phyloP scores from a whole-genome alignment of 169 alveolate species.

The Eimeria tenella region DNA sequence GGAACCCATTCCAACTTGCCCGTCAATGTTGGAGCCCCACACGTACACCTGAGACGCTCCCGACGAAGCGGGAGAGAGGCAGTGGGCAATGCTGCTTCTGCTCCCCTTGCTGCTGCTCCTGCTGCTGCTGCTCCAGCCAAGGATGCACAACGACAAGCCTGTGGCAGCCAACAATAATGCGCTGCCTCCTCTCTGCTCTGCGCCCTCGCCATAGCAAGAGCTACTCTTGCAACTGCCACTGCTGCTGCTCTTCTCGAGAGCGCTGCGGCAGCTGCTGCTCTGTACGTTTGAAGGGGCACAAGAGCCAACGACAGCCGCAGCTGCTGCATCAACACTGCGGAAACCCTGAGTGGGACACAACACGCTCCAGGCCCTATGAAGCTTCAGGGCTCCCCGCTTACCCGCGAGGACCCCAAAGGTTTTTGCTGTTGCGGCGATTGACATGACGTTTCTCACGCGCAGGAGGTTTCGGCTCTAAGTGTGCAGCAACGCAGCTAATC shows the following conservation, averaged over 20 bases:
- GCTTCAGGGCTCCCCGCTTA: not conserved
- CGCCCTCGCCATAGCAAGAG: not conserved
- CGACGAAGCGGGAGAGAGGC: not conserved
- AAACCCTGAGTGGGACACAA: no score
- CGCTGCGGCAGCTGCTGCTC: not conserved
- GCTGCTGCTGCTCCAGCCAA: slow-evolving; percentile 7
- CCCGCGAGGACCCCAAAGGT: not conserved
- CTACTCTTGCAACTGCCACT: not conserved
- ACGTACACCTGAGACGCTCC: slow-evolving; percentile 45
- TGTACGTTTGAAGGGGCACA: not conserved
- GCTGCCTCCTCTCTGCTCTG: not conserved
- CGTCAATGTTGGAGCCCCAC: slow-evolving; percentile 81
- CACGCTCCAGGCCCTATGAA: no score
- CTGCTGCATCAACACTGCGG: not conserved
- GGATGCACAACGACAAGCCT: not conserved
- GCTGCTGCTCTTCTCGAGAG: not conserved
- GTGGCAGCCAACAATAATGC: slow-evolving; percentile 7
- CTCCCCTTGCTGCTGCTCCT: slow-evolving; percentile 26
- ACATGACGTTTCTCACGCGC: not conserved
- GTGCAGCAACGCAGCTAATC: not conserved
- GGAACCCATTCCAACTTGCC: slow-evolving; percentile 78
- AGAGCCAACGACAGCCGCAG: not conserved
- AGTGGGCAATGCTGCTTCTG: not conserved
- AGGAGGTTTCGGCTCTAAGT: not conserved
- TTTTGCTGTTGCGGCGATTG: not conserved